A percentile compares a stretch with the other conserved stretches of the same genome.
These are phyloP conservation scores for Phaseolus lunatus DNA, from an alignment of 306 rosid species.

Conservation along the genomic window DNA sequence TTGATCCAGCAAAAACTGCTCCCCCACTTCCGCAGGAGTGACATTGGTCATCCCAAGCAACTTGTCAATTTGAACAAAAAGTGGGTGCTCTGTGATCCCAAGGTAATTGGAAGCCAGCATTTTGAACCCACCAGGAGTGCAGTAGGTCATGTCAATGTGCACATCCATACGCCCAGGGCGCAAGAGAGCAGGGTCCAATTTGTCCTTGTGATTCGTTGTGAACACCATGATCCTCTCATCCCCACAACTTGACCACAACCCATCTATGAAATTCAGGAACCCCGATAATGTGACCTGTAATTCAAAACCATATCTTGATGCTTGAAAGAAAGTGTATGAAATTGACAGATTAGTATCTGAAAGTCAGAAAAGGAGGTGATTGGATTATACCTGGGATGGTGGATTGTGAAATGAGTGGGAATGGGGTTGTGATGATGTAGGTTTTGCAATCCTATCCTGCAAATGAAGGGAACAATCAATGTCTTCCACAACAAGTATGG, in stretches of 20 bases:
- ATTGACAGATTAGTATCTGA: too few species aligned
- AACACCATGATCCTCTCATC: slow-evolving; percentile 49
- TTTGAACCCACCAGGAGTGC: slow-evolving; percentile 48
- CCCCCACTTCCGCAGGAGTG: slow-evolving; percentile 57
- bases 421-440: neutral
- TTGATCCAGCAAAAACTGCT: slow-evolving; percentile 40
- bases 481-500: slow-evolving; percentile 48
- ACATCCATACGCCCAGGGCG: slow-evolving; percentile 55
- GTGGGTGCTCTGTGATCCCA: slow-evolving; percentile 45
- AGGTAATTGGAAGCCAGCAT: slow-evolving; percentile 43
- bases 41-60: slow-evolving; percentile 36
- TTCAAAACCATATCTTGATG: too few species aligned
- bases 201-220: slow-evolving; percentile 52
- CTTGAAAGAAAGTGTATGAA: too few species aligned
- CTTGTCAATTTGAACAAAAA: slow-evolving; percentile 34
- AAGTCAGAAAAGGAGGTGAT: too few species aligned
- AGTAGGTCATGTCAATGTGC: slow-evolving; percentile 50
- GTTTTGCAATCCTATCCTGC: slow-evolving; percentile 4
- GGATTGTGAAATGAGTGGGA: neutral
- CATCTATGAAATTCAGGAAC: slow-evolving; percentile 48
- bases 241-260: slow-evolving; percentile 53
- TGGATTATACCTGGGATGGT: slow-evolving; percentile 27
- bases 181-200: slow-evolving; percentile 48
- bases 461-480: slow-evolving; percentile 46
- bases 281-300: slow-evolving; percentile 49